Conservation (phyloP, 1,139 yeast genomes). For the Geotrichum fermentans region DNA sequence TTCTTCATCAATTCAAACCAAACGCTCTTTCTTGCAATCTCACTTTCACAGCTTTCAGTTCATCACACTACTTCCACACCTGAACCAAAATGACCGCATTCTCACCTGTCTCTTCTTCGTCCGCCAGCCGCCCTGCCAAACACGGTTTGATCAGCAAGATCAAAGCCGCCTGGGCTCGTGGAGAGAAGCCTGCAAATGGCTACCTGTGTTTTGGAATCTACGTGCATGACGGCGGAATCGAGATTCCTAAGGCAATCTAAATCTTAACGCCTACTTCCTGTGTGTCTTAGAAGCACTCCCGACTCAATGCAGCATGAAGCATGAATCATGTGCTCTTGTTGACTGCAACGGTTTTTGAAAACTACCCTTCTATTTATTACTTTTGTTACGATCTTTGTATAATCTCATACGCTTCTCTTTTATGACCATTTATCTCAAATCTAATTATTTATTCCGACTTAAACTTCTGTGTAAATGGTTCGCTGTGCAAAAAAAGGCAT, state of each 20-base stretch:
- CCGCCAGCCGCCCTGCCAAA: neutral
- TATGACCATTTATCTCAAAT: too few species aligned
- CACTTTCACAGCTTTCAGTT: neutral
- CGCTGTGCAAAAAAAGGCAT: too few species aligned
- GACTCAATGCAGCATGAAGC: too few species aligned
- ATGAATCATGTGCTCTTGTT: too few species aligned
- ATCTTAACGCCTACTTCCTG: too few species aligned
- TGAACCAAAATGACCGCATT: neutral
- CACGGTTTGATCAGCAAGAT: neutral
- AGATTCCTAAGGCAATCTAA: neutral
- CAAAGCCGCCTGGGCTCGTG: constrained; percentile 1
- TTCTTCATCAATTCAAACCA: neutral
- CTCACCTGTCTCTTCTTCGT: neutral
- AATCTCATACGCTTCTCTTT: too few species aligned
- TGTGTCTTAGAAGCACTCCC: too few species aligned
- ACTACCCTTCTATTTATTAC: too few species aligned
- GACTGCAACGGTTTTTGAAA: too few species aligned
- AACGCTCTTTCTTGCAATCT: neutral
- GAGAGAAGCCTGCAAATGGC: neutral
- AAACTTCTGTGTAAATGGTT: too few species aligned
- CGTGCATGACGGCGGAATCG: neutral
- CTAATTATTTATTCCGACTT: too few species aligned
- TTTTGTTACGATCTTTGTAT: too few species aligned
- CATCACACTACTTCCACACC: neutral
- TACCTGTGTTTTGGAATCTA: neutral